phyloP scores from a whole-genome alignment of 176 grass and related monocot species.

The Neostapfia colusana region DNA sequence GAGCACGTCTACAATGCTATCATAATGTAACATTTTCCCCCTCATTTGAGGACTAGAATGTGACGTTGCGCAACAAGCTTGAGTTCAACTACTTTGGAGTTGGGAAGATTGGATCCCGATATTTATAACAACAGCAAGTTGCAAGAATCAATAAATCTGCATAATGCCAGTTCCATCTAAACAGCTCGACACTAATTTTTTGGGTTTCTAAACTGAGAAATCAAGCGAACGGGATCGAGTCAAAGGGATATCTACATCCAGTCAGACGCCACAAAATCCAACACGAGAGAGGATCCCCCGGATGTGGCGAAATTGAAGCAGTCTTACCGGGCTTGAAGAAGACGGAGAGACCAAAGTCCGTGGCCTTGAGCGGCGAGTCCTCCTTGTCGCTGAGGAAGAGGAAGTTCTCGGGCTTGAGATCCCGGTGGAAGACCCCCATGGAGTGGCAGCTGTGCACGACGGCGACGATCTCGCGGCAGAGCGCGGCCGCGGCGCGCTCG shows the following conservation, averaged over 20 bases:
- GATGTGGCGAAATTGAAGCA: background rate
- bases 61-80: background rate
- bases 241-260: conserved; percentile 33
- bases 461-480: background rate
- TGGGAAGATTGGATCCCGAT: conserved; percentile 12
- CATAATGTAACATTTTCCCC: background rate
- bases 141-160: conserved; percentile 18
- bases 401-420: conserved; percentile 59
- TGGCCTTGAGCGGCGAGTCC: conserved; percentile 92
- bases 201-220: background rate
- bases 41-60: background rate
- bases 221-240: background rate
- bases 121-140: background rate
- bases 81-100: background rate
- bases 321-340: conserved; percentile 81
- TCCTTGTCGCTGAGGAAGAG: conserved; percentile 33
- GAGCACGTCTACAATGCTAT: conserved; percentile 23
- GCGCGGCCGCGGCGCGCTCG: background rate
- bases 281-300: background rate
- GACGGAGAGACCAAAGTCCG: conserved; percentile 90
- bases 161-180: conserved; percentile 25
- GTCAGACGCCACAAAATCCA: background rate
- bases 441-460: conserved; percentile 37
- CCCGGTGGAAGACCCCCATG: conserved; percentile 48
- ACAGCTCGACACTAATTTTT: conserved; percentile 13